These are phyloP conservation scores for Neurospora sp. DNA, from an alignment of 495 filamentous ascomycete species.

Conservation along the genomic window DNA sequence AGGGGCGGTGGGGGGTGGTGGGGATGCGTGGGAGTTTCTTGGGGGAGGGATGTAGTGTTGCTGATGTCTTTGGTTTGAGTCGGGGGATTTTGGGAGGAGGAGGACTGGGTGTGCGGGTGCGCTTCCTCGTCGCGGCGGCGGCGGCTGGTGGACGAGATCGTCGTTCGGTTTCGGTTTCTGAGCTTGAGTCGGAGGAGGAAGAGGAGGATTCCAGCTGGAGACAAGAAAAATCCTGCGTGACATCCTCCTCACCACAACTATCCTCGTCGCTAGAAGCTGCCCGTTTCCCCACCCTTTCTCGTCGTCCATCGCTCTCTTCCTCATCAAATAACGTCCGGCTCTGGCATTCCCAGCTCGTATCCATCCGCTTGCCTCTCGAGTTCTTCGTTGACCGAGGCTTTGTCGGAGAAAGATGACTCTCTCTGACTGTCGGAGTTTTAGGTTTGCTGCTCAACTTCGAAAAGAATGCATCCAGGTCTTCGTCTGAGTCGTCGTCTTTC, in stretches of 20 bases:
- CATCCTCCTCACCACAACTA: conserved; percentile 3
- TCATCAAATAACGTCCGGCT: not conserved
- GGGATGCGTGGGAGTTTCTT: conserved; percentile 30
- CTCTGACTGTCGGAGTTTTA: not conserved
- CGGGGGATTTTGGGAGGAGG: conserved; percentile 19
- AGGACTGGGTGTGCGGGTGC: conserved; percentile 8
- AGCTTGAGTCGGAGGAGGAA: not conserved
- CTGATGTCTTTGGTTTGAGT: conserved; percentile 4
- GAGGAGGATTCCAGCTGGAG: conserved; percentile 12
- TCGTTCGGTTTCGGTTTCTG: not conserved
- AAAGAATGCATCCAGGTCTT: not conserved
- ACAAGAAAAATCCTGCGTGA: conserved; percentile 15
- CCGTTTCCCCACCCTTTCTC: not conserved
- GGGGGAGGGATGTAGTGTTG: conserved; percentile 12
- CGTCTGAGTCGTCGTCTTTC: not conserved
- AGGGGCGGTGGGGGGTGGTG: conserved; percentile 46
- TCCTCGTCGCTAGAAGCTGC: not conserved
- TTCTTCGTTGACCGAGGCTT: not conserved
- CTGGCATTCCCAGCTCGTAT: not conserved
- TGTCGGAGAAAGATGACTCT: not conserved
- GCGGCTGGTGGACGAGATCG: not conserved
- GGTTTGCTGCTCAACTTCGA: not conserved
- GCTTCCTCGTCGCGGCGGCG: not conserved
- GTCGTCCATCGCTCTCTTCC: not conserved
- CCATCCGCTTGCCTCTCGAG: not conserved